Base-by-base conservation (phyloP, 192 early-diverging fungal genomes). In the Irineochytrium annulatum region DNA sequence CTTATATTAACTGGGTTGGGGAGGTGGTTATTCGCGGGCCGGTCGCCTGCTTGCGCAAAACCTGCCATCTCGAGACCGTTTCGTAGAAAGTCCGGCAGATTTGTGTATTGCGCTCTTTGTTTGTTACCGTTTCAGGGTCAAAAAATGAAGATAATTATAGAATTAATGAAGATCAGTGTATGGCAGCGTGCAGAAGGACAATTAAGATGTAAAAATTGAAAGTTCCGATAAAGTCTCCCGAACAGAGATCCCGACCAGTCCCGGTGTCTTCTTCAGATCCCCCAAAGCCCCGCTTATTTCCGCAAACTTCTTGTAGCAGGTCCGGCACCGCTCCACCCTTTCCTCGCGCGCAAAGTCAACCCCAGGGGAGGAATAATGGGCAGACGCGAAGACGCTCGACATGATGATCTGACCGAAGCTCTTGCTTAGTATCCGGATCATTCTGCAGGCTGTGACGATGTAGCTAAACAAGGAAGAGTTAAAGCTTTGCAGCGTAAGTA, bases 391-490 rank as follows among this genome's bases (percentile, higher is more conserved):
- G 27, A 77, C n/a, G 19, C 54, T 59, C 6, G 63, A n/a, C 17
- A 78, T 29, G 43, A 78, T 73, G 32, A 78, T 49, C 22, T 56
- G 60, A 1, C 54, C 52, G 55, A 78, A 78, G 44, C 55, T 60
- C 41, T 73, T 72, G 51, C 51, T 54, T 3, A 78, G 59, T 3
- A 70, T n/a, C 31, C 74, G 67, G 34, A 78, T 57, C 8, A 73
- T 78, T 16, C 34, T 63, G 65, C 77, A 78, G 13, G 77, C 77
- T 30, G 68, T 69, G 11, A 70, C 60, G 29, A 78, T 75, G 43
- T 75, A 78, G 48, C 77, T 78, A 48, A 27, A n/a, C n/a, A 44
- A 52, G 44, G 28, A 24, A 59, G 2, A 19, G 61, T 30, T 49
- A 30, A 46, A 34, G 17, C 19, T 6, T 20, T 27, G 28, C 3